Evolutionary conservation across 441 rosid genomes (phyloP), one percentile per base, ranked within the genome.

Genomic region (Eutrema salsugineum): DNA sequence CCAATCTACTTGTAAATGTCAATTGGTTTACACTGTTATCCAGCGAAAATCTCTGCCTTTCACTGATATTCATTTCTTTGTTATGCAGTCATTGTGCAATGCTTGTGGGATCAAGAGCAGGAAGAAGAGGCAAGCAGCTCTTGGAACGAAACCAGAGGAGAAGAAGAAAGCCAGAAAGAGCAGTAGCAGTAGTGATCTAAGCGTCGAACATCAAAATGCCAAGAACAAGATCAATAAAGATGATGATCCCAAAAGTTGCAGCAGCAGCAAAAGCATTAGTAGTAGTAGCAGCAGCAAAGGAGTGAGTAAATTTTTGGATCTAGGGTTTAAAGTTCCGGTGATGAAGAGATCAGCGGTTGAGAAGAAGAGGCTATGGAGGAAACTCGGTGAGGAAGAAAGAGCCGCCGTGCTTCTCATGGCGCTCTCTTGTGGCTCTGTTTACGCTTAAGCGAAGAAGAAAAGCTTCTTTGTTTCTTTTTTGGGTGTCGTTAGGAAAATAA

Each of bases 51-150:
- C 6, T 28, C 32, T 28, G 32, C 32, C 6, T 28, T 28, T 0
- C 12, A 53, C 28, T 8, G 33, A 7, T 7, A 17, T 15, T 27
- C 0, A 15, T 30, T 68, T 5, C 7, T 38, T 15, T 60, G 8
- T 7, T 61, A 32, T 24, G 53, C 83, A 94, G 99, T 94, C 99
- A 3, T 79, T 94, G 11, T 94, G 99, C 44, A 94, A 94, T 81
- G 99, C 99, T 2, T 94, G 99, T 62, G 99, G 99, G 75, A 94
- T 94, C 78, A 84, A 97, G 76, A 91, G 97, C 78, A 83, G 99
- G 83, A 94, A 94, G 76, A 91, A 87, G 84, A 87, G 87, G 38
- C 85, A 96, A 47, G 96, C 93, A 0, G 78, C 84, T 4, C 32
- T 86, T 33, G 91, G 95, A 1, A 64, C 40, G 30, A 76, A 27